These are phyloP conservation scores for Peribolospora kevripleyi DNA, from an alignment of 768 basidiomycete genomes.

Conservation along the genomic window DNA sequence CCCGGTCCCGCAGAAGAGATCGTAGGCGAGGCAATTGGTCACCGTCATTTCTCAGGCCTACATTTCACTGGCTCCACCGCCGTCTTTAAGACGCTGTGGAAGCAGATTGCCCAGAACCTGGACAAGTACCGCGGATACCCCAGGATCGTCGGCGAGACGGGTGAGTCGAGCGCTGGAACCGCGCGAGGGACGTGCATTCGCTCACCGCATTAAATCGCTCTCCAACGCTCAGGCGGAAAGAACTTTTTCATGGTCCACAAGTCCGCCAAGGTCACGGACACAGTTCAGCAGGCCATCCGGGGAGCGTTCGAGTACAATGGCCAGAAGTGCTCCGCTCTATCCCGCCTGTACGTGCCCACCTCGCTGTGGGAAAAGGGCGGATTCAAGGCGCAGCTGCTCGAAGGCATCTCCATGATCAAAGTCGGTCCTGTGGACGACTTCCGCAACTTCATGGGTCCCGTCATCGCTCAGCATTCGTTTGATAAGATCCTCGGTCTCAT, in stretches of 20 bases:
- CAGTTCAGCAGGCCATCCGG: constrained; percentile 68
- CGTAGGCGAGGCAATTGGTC: constrained; percentile 28
- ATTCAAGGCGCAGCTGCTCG: constrained; percentile 56
- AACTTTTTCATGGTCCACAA: constrained; percentile 89
- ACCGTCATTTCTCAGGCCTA: constrained; percentile 57
- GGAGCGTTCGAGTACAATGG: constrained; percentile 93
- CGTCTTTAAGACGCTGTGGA: constrained; percentile 90
- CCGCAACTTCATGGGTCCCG: constrained; percentile 78
- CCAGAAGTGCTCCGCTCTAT: constrained; percentile 91
- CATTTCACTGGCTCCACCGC: constrained; percentile 93
- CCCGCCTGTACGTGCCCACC: constrained; percentile 67
- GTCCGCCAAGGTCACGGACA: constrained; percentile 63
- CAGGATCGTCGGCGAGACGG: constrained; percentile 89
- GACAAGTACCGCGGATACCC: constrained; percentile 76
- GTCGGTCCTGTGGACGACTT: constrained; percentile 56
- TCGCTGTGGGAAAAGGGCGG: constrained; percentile 53
- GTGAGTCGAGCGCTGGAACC: constrained; percentile 10
- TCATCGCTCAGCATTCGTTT: constrained; percentile 72
- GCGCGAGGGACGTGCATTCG: not conserved
- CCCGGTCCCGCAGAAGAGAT: constrained; percentile 41
- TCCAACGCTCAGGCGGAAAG: constrained; percentile 41
- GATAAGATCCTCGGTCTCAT: constrained; percentile 68
- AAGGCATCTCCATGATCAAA: constrained; percentile 58
- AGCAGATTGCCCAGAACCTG: constrained; percentile 68
- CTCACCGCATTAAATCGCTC: not conserved